Evolutionary conservation across 2,329 filamentous ascomycete genomes (phyloP), one percentile per base, ranked within the genome.

Genomic region (Claviceps capensis): DNA sequence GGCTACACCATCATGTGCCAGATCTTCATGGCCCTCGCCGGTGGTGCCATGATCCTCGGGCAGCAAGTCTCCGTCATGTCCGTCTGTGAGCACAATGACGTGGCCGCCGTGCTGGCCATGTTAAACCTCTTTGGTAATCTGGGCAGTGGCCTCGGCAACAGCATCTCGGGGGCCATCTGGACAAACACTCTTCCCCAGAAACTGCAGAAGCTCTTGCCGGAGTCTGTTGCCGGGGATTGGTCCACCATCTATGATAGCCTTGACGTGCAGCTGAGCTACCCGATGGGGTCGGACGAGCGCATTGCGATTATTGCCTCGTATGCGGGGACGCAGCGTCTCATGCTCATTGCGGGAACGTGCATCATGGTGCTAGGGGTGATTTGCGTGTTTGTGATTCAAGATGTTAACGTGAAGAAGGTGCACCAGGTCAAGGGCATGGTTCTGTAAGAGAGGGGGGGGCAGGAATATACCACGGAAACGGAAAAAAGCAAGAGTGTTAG

Each of bases 41-140:
- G 71, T 30, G 74, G 72, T 53, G 75, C 78, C 63, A 77, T 77
- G 58, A 77, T 76, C 13, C 57, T 77, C 17, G 70, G 72, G 52
- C 67, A 77, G 56, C 74, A 83, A 54, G 74, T 83, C 57, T 76
- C 78, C 5, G 73, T 82, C 42, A 76, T 82, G 63, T 70, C 75
- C 0, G 71, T 75, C 2, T 73, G 75, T 16, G 72, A 72, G 53
- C 77, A 79, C 49, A 70, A 76, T 49, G 71, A 78, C 43, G 68
- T 80, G 5, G 76, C 78, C 26, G 72, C 71, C 4, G 69, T 67
- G 1, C 66, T 77, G 19, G 72, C 73, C 0, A 59, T 75, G 19
- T 60, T 76, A 1, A 68, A 68, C n/a, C 67, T 74, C 7, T 65
- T 68, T 7, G 71, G 68, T 34, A 69, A 68, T 11, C 62, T 73